Percentiles rank a stretch among this genome's conserved stretches.
phyloP scores from a whole-genome alignment of 495 filamentous ascomycete species.

The Collariella sp. region DNA sequence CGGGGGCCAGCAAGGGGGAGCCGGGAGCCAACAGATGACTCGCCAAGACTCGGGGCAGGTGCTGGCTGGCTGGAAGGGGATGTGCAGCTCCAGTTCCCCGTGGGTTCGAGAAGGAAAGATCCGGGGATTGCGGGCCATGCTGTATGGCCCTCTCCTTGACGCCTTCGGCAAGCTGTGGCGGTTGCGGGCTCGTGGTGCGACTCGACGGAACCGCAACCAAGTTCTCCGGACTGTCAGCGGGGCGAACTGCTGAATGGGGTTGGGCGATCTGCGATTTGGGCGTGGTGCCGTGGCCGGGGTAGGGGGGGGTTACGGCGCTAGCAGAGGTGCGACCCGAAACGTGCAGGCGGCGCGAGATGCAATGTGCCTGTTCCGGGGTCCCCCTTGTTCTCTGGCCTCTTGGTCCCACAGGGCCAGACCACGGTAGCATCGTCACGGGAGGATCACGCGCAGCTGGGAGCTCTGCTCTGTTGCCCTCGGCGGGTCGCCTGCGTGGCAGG shows the following conservation, averaged over 20 bases:
- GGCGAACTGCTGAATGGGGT: conserved; percentile 5
- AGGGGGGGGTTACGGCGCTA: not conserved
- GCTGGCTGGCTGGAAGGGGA: not conserved
- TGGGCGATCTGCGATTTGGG: conserved; percentile 3
- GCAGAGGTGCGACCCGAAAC: conserved; percentile 8
- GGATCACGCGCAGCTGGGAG: not conserved
- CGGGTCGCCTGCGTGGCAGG: not conserved
- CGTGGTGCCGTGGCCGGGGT: not conserved
- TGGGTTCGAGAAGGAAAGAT: not conserved
- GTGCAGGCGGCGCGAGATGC: conserved; percentile 13
- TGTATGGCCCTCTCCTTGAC: not conserved
- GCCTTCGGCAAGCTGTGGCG: not conserved
- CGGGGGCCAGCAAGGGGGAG: not conserved
- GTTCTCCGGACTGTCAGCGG: conserved; percentile 2
- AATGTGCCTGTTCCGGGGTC: not conserved
- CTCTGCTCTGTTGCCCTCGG: no score
- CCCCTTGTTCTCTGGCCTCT: not conserved
- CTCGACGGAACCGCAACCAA: conserved; percentile 2
- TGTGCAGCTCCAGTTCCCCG: not conserved
- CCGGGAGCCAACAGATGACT: not conserved
- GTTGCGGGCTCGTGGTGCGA: not conserved
- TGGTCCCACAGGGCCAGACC: conserved; percentile 6
- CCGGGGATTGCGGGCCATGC: not conserved
- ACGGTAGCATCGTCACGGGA: not conserved
- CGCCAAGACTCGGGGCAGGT: not conserved